Evolutionary conservation across 2,329 filamentous ascomycete species (phyloP), one percentile per base, ranked within the genome.

Genomic region (Epichloe elymi): DNA sequence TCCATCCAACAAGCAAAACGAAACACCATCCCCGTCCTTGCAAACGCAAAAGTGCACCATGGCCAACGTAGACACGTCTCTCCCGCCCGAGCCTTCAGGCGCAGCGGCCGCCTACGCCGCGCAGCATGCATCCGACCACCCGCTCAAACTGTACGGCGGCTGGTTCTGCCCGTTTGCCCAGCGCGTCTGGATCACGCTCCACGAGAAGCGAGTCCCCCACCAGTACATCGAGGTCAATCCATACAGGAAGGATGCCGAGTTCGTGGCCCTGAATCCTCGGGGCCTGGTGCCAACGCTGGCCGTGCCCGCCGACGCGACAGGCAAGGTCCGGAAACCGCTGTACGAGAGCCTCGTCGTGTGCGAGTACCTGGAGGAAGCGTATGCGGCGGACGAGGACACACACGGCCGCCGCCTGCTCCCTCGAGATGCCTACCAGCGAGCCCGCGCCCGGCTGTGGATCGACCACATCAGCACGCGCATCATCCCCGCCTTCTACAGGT

Each of bases 161-260:
- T 89, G 84, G 84, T 88, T 88, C 72, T 91, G 76, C 57, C 77
- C 78, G 14, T 80, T 79, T 56, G 76, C 88, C 4, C 85, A 89
- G 68, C 76, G 85, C 17, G 74, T 76, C 14, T 88, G 85, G 82
- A 81, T 88, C 54, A 78, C 82, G 1, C 74, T 90, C 11, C 76
- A 82, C 59, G 85, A 89, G 63, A 89, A 90, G 64, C 67, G 73
- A 2, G 83, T 88, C 33, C 76, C 15, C 15, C 83, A 90, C 63
- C 81, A 89, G 67, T 88, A 87, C 63, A 73, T 86, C 56, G 83
- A 87, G 70, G 82, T 88, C 53, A 88, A 89, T 64, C 86, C 86
- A 0, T 89, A 89, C 70, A 71, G 82, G 64, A 90, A 90, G 60
- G 80, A 79, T 0, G 66, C 76, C 3, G 80, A 76, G 1, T 82